Evolutionary conservation across 1,284 basidiomycete genomes (phyloP).

Genomic region (Ceratobasidium theobromae): DNA sequence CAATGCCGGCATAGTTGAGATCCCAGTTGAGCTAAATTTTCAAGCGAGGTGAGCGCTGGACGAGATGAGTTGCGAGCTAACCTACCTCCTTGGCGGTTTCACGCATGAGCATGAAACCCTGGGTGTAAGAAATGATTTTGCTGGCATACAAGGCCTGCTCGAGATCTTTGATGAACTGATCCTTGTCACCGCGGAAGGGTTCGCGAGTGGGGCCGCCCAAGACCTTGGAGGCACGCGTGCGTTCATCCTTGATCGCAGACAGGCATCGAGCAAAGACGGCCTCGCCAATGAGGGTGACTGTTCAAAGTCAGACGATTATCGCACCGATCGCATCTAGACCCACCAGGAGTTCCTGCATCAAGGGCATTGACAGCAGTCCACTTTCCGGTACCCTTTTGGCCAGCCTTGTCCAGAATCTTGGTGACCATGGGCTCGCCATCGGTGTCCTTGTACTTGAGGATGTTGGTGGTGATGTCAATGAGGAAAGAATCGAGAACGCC

Average conservation of each 20-base stretch:
- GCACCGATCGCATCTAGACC: constrained; percentile 38
- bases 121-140: constrained; percentile 99
- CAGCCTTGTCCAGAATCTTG: constrained; percentile 95
- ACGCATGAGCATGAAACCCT: constrained; percentile 99
- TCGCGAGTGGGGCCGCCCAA: constrained; percentile 89
- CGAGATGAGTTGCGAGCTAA: constrained; percentile 45
- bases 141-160: constrained; percentile 99
- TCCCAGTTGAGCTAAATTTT: constrained; percentile 66
- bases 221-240: constrained; percentile 87
- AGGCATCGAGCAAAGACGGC: constrained; percentile 99
- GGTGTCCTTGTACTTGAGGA: constrained; percentile 94
- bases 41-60: constrained; percentile 37
- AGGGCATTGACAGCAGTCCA: constrained; percentile 99
- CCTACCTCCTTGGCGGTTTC: constrained; percentile 93
- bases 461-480: constrained; percentile 96
- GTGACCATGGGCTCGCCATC: constrained; percentile 88
- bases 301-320: constrained; percentile 4
- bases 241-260: constrained; percentile 97
- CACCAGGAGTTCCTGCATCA: constrained; percentile 88
- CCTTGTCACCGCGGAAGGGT: constrained; percentile 95
- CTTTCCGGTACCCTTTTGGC: constrained; percentile 99
- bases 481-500: constrained; percentile 97
- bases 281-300: constrained; percentile 98
- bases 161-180: constrained; percentile 98
- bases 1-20: constrained; percentile 95